Conservation (phyloP, 2,329 filamentous ascomycete genomes). For the Alternaria infectoria region DNA sequence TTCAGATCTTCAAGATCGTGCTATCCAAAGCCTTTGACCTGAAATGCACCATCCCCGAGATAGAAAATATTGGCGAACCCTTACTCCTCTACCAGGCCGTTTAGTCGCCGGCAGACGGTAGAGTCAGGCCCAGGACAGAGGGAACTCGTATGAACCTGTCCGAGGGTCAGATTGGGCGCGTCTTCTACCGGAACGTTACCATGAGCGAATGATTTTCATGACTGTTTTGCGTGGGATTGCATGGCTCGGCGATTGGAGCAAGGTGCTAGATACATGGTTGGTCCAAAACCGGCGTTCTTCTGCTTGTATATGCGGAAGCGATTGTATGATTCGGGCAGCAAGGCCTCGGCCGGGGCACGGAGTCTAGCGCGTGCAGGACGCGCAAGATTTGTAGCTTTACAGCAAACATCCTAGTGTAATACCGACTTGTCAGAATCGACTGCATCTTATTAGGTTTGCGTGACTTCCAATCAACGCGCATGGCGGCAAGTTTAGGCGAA, state of each 20-base stretch:
- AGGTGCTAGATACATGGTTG: conserved; percentile 30
- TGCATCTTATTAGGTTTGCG: background rate
- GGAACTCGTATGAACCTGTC: conserved; percentile 12
- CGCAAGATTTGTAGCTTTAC: conserved; percentile 19
- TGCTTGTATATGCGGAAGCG: conserved; percentile 23
- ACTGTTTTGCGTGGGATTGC: conserved; percentile 42
- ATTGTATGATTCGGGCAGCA: conserved; percentile 15
- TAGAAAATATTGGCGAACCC: conserved; percentile 96
- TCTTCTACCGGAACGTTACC: conserved; percentile 37
- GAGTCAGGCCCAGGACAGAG: conserved; percentile 23
- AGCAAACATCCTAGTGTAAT: conserved; percentile 42
- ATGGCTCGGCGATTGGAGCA: conserved; percentile 49
- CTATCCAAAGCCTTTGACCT: conserved; percentile 98
- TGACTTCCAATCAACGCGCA: conserved; percentile 3
- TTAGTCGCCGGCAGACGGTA: conserved; percentile 31
- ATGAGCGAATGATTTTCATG: conserved; percentile 48
- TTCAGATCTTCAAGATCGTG: conserved; percentile 98
- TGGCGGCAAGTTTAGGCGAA: conserved; percentile 24
- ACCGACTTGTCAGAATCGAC: conserved; percentile 22
- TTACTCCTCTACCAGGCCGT: conserved; percentile 77
- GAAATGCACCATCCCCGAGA: conserved; percentile 98
- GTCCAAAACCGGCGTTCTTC: conserved; percentile 40
- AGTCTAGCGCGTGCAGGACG: conserved; percentile 20
- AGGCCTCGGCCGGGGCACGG: conserved; percentile 8
- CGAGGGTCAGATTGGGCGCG: conserved; percentile 20